Base-by-base conservation (phyloP, 192 early-diverging fungal species). In the Thamnidium elegans region DNA sequence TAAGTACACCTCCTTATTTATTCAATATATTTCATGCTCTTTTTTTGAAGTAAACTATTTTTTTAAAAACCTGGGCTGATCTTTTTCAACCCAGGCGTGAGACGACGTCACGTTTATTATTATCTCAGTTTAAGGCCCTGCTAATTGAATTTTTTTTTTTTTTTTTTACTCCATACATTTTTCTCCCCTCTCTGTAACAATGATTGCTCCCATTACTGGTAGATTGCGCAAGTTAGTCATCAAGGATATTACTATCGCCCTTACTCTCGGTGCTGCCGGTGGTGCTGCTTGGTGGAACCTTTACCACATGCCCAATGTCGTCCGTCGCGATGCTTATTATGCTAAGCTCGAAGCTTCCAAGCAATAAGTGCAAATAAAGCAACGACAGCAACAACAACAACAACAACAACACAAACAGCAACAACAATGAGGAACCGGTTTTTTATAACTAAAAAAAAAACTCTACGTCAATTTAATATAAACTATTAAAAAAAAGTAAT, bases 201-300 rank as follows among this genome's bases (percentile, higher is more conserved):
- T 70, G 68, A 76, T 81, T 55, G 72, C 79, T 71, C 79, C 79
- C 47, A 81, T 81, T 62, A 65, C 78, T 46, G 79, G 79, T 55
- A 79, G 66, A 60, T 69, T 77, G 55, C 70, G 72, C 36, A 81
- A 70, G 67, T 55, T 32, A 50, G 44, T 77, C 69, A 69, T 81
- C 59, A 55, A 68, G 21, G 79, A 81, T 58, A 53, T 81, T 42
- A 20, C 66, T 15, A 60, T 75, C 50, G 39, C 67, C 20, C 58
- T 81, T 14, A 48, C 34, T 55, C 59, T 81, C 53, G 79, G 79
- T 50, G 45, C 66, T 50, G 69, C 54, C 62, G 78, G 68, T 64
- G 78, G 68, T 63, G 72, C 69, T 69, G 71, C 69, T 47, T 81
- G 69, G 65, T 81, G 79, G 79, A 70, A 68, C 55, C 51, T 72